phyloP scores from a whole-genome alignment of 1,139 yeast genomes.

The Taiozyma sp. region DNA sequence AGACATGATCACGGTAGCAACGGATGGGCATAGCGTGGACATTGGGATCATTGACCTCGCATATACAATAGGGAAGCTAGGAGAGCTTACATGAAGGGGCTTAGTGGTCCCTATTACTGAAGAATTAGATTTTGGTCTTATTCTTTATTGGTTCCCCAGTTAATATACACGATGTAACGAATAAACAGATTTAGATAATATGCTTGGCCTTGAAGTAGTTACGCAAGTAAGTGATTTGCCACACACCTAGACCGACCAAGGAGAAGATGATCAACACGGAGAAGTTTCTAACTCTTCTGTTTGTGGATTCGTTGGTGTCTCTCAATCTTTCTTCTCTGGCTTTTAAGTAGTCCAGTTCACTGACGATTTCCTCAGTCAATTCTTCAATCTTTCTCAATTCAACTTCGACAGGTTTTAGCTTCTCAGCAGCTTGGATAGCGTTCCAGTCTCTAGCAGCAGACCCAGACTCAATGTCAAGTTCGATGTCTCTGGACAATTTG shows the following conservation, averaged over 20 bases:
- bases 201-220: slow-evolving; percentile 93
- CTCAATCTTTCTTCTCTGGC: slow-evolving; percentile 87
- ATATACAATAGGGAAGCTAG: slow-evolving; percentile 13
- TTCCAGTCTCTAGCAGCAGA: slow-evolving; percentile 98
- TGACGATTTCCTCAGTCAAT: slow-evolving; percentile 71
- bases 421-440: slow-evolving; percentile 87
- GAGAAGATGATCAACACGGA: slow-evolving; percentile 64
- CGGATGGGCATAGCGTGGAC: slow-evolving; percentile 30
- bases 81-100: slow-evolving; percentile 24
- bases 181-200: slow-evolving; percentile 49
- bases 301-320: slow-evolving; percentile 93
- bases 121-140: neutral
- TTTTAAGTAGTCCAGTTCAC: slow-evolving; percentile 78
- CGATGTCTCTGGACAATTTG: slow-evolving; percentile 57
- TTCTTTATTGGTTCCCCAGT: neutral
- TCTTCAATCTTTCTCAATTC: slow-evolving; percentile 84
- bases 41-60: slow-evolving; percentile 38
- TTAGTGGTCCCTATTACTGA: neutral
- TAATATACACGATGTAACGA: neutral
- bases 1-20: slow-evolving; percentile 41
- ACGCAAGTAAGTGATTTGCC: slow-evolving; percentile 92
- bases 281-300: slow-evolving; percentile 74
- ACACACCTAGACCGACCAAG: slow-evolving; percentile 74
- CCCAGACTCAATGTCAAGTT: slow-evolving; percentile 91
- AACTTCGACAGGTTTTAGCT: slow-evolving; percentile 87